Percentiles rank a stretch among this genome's conserved stretches.
Evolutionary conservation across 1,139 yeast genomes (phyloP).

Genomic region (Sugiyamaella neomexicana): DNA sequence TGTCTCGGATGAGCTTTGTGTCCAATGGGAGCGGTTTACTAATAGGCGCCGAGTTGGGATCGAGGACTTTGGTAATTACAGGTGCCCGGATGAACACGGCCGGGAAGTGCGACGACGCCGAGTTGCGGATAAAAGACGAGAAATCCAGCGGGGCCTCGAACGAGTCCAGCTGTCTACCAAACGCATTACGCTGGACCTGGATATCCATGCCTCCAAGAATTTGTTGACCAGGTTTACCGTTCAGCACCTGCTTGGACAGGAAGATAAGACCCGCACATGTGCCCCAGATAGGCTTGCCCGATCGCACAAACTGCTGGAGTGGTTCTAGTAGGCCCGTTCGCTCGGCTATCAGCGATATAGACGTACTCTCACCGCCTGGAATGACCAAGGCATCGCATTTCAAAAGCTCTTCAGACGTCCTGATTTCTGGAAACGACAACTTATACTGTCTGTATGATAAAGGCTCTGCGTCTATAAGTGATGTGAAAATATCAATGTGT

Average conservation of each 20-base stretch:
- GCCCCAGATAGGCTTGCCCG: constrained; percentile 70
- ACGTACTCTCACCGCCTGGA: constrained; percentile 80
- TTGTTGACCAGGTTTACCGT: constrained; percentile 55
- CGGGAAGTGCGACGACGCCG: constrained; percentile 12
- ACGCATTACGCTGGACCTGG: constrained; percentile 68
- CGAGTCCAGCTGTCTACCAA: constrained; percentile 75
- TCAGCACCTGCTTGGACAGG: constrained; percentile 57
- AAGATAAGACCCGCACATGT: constrained; percentile 84
- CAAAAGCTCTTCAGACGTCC: constrained; percentile 52
- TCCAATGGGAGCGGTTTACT: constrained; percentile 27
- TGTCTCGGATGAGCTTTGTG: constrained; percentile 38
- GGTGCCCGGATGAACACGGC: constrained; percentile 71
- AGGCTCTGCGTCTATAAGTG: constrained; percentile 35
- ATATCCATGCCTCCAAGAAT: constrained; percentile 67
- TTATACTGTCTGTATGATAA: constrained; percentile 18
- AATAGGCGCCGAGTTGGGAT: neutral
- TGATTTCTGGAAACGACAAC: constrained; percentile 49
- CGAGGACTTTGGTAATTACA: constrained; percentile 30
- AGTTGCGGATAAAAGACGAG: constrained; percentile 25
- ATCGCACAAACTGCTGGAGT: constrained; percentile 52
- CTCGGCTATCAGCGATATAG: constrained; percentile 72
- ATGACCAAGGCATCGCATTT: constrained; percentile 62
- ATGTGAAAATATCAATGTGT: constrained; percentile 58
- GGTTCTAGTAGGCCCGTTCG: constrained; percentile 60
- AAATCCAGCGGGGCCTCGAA: constrained; percentile 56